Conservation (phyloP, 495 filamentous ascomycete genomes). For the Penicillium diatomitis region DNA sequence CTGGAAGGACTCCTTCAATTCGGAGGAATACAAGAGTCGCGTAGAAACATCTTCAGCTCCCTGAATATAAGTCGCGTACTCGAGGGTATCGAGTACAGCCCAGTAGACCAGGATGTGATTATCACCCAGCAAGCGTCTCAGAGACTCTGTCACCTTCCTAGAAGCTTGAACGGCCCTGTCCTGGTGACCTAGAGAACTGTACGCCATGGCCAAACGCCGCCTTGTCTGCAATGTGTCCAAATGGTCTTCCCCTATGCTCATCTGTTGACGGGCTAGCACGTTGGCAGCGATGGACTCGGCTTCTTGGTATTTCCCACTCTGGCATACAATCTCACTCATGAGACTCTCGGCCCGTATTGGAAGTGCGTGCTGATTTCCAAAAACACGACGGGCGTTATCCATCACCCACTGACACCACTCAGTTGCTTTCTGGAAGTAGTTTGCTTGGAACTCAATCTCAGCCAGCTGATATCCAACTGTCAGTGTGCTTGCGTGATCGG, state of each 20-base stretch:
- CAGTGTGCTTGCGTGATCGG: constrained; percentile 27
- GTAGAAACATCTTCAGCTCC: background rate
- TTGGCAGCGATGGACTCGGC: constrained; percentile 29
- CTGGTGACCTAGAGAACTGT: constrained; percentile 15
- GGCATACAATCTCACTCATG: constrained; percentile 21
- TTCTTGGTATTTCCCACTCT: constrained; percentile 22
- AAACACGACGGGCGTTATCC: constrained; percentile 21
- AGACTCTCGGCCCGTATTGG: constrained; percentile 28
- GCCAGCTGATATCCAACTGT: constrained; percentile 25
- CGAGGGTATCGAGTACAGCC: constrained; percentile 16
- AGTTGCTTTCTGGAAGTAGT: constrained; percentile 18
- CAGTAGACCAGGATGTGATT: constrained; percentile 23
- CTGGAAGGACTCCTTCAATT: constrained; percentile 10
- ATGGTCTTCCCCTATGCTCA: constrained; percentile 29
- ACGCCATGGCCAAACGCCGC: constrained; percentile 21
- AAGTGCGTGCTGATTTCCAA: constrained; percentile 23
- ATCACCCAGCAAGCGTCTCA: constrained; percentile 19
- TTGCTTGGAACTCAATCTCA: constrained; percentile 20
- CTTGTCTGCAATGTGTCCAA: constrained; percentile 27
- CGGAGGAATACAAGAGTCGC: constrained; percentile 6
- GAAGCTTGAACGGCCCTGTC: constrained; percentile 18
- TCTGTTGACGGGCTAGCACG: constrained; percentile 29
- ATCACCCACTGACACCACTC: constrained; percentile 31
- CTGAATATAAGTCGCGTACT: constrained; percentile 19
- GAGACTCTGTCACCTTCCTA: constrained; percentile 17